Evolutionary conservation across 768 basidiomycete genomes (phyloP).

Genomic region (Amyloporia xantha): DNA sequence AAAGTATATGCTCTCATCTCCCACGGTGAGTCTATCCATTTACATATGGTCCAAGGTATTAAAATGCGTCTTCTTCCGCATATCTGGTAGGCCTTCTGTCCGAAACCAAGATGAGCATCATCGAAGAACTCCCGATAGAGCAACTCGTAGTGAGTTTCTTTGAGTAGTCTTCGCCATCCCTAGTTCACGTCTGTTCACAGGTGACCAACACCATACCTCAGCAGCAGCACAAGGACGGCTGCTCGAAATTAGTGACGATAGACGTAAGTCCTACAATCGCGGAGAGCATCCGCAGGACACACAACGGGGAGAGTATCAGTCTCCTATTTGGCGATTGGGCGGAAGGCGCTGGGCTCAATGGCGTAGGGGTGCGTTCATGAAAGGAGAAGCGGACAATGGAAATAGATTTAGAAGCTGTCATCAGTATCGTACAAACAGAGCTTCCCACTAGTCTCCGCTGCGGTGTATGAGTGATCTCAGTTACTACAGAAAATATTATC

Average conservation of each 20-base stretch:
- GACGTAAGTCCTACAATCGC: slow-evolving; percentile 91
- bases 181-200: slow-evolving; percentile 31
- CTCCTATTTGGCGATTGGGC: slow-evolving; percentile 82
- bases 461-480: neutral
- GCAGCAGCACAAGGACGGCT: slow-evolving; percentile 50
- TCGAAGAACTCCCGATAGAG: slow-evolving; percentile 71
- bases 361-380: neutral
- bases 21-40: slow-evolving; percentile 55
- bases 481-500: too few species aligned
- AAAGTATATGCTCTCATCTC: slow-evolving; percentile 85
- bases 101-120: slow-evolving; percentile 59
- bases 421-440: too few species aligned
- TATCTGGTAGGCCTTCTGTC: slow-evolving; percentile 62
- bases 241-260: slow-evolving; percentile 78
- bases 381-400: neutral
- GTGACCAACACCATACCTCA: slow-evolving; percentile 97
- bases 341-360: slow-evolving; percentile 30
- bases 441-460: neutral
- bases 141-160: slow-evolving; percentile 70
- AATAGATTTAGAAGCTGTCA: too few species aligned
- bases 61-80: neutral
- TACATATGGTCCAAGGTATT: slow-evolving; percentile 14
- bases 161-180: too few species aligned
- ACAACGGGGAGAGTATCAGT: slow-evolving; percentile 91
- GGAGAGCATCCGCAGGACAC: slow-evolving; percentile 91